Base-by-base conservation (phyloP, 768 basidiomycete genomes). In the Trametes cubensis region DNA sequence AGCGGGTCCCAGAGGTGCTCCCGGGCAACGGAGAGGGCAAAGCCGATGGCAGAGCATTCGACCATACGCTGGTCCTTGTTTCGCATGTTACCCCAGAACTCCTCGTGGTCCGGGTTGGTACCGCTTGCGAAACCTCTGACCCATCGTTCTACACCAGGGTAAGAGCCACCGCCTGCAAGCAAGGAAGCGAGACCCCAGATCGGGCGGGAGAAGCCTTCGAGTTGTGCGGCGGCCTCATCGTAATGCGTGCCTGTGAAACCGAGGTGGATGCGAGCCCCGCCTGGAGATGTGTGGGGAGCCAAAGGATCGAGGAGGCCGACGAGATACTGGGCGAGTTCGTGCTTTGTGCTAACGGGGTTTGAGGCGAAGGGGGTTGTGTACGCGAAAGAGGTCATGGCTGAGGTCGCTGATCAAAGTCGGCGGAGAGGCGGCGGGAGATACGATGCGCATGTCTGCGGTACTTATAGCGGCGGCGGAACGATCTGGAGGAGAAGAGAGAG, bases 21-120 rank as follows among this genome's bases (percentile, higher is more conserved):
- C 39, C 81, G 80, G 2, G 86, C 85, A 20, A 88, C 82, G 11
- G 87, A 81, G 44, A 92, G 78, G 0, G 87, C 78, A 71, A 87
- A 92, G 4, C 88, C 89, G 65, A 90, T 85, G 2, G 89, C 85
- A 58, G 86, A 86, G 75, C 89, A 90, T 71, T 90, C 90, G 1
- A 91, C 90, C 90, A 91, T 92, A 42, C 89, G 75, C 73, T 91
- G 89, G 72, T 90, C 89, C 72, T 84, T 87, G 68, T 87, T 83
- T 59, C 83, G 80, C 80, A 89, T 89, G 61, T 82, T 74, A 3
- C 89, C 89, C 89, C 89, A 92, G 72, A 88, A 90, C 74, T 91
- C 90, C 3, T 80, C 78, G 55, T 81, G 79, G 5, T 77, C 72
- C 2, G 87, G 87, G 70, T 92, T 79, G n/a, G 87, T 88, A 1